These are phyloP conservation scores for Ceratocystis cubensis DNA, from an alignment of 2,329 filamentous ascomycete genomes.

Conservation along the genomic window DNA sequence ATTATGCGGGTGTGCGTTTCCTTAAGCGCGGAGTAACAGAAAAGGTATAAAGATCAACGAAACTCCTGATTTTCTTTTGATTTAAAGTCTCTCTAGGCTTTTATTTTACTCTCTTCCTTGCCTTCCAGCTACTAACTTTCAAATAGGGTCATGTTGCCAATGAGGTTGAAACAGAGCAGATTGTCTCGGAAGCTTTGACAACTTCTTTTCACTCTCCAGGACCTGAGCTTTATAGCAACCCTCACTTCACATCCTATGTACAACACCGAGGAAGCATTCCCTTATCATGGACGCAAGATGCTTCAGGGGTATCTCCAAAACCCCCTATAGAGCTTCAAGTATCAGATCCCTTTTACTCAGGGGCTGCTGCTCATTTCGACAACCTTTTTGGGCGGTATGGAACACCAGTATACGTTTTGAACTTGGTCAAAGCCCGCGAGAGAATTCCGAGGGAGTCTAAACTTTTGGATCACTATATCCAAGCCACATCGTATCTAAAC, in stretches of 20 bases:
- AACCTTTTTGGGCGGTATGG: constrained; percentile 89
- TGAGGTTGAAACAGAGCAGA: constrained; percentile 97
- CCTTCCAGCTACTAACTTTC: constrained; percentile 1
- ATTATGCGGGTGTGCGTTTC: constrained; percentile 88
- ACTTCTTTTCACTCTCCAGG: constrained; percentile 93
- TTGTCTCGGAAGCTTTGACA: constrained; percentile 85
- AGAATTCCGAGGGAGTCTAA: constrained; percentile 85
- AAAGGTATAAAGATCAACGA: constrained; percentile 33
- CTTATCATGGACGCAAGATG: constrained; percentile 94
- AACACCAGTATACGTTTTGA: constrained; percentile 79
- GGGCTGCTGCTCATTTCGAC: constrained; percentile 88
- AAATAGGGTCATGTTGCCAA: constrained; percentile 81
- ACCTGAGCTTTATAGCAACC: constrained; percentile 71
- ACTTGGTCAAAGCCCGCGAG: constrained; percentile 81
- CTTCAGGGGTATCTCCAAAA: constrained; percentile 86
- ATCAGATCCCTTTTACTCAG: constrained; percentile 90
- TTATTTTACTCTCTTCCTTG: background rate
- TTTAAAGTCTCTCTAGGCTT: background rate
- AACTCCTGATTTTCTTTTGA: background rate
- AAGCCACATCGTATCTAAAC: constrained; percentile 82
- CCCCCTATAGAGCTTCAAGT: constrained; percentile 91
- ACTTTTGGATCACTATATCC: constrained; percentile 72
- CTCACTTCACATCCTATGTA: constrained; percentile 89
- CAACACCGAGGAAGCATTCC: constrained; percentile 96
- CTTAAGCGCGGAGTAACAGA: constrained; percentile 93